A percentile compares a stretch with the other conserved stretches of the same genome.
These are phyloP conservation scores for Exophiala oligosperma DNA, from an alignment of 2,329 filamentous ascomycete genomes.

Conservation along the genomic window DNA sequence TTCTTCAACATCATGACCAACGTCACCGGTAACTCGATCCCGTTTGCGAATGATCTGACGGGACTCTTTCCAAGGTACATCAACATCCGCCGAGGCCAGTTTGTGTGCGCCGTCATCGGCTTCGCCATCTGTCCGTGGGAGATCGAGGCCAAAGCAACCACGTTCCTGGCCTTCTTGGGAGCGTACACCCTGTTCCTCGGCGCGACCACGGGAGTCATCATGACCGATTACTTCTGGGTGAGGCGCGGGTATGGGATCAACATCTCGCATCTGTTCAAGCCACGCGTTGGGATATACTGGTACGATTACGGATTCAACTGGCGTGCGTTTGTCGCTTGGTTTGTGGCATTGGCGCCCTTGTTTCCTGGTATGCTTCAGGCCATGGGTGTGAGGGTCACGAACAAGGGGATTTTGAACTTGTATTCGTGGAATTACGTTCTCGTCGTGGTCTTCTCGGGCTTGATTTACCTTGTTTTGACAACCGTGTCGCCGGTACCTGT, in stretches of 20 bases:
- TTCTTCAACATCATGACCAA: slow-evolving; percentile 18
- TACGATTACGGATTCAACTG: slow-evolving; percentile 53
- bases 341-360: slow-evolving; percentile 57
- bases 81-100: slow-evolving; percentile 51
- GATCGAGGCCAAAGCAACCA: slow-evolving; percentile 43
- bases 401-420: slow-evolving; percentile 51
- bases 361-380: slow-evolving; percentile 52
- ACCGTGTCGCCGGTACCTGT: background rate
- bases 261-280: slow-evolving; percentile 21
- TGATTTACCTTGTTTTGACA: background rate
- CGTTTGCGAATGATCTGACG: slow-evolving; percentile 50
- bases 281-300: slow-evolving; percentile 18
- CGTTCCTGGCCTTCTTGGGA: slow-evolving; percentile 40
- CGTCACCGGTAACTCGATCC: slow-evolving; percentile 38
- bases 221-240: slow-evolving; percentile 27
- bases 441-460: slow-evolving; percentile 5
- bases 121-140: slow-evolving; percentile 50
- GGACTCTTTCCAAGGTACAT: slow-evolving; percentile 54
- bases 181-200: slow-evolving; percentile 28
- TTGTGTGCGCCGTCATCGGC: slow-evolving; percentile 38
- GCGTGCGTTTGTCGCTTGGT: slow-evolving; percentile 59
- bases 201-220: slow-evolving; percentile 27
- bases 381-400: slow-evolving; percentile 30
- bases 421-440: slow-evolving; percentile 59
- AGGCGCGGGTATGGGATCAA: slow-evolving; percentile 14